Base-by-base conservation (phyloP, 2,329 filamentous ascomycete species). In the Colletotrichum tabaci region DNA sequence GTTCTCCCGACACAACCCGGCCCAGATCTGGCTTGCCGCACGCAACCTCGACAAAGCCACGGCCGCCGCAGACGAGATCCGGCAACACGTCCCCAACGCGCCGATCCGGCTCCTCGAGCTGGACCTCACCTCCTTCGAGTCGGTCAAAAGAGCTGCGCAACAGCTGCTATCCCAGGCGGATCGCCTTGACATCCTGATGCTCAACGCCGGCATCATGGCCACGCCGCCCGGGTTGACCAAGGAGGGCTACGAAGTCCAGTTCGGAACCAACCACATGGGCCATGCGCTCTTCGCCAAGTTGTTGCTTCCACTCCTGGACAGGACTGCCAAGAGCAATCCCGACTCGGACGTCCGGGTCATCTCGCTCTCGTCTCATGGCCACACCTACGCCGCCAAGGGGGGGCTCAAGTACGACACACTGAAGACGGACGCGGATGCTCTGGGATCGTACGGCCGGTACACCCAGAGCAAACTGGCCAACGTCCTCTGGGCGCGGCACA, bases 21-120 rank as follows among this genome's bases (percentile, higher is more conserved):
- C 80, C 0, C 84, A 87, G 66, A 86, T 90, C 71, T 89, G 86
- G 79, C 82, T 90, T 67, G 86, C 83, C 23, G 87, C 86, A 1
- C 85, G 87, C 57, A 85, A 80, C 42, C 79, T 77, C 50, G 80
- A 83, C 57, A 79, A 78, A 47, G 79, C 78, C n/a, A 76, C 79
- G 10, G 80, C 78, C 82, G 26, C 26, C 26, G 26, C 26, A 71
- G 72, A 78, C 16, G 79, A 84, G 23, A 80, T 86, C 73, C 75
- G 77, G 61, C 61, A 73, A 7, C 62, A 72, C 26, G 74, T 73
- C 5, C 71, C 74, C 2, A 61, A 9, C 21, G 60, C 44, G 0
- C 38, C 67, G 7, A 75, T 79, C 68, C 72, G 72, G n/a, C 64
- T 84, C 55, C 77, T 30, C 26, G 26, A 30, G 26, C 26, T 30